A percentile compares a stretch with the other conserved stretches of the same genome.
phyloP scores from a whole-genome alignment of 2,329 filamentous ascomycete genomes.

The Penicillium italicum region DNA sequence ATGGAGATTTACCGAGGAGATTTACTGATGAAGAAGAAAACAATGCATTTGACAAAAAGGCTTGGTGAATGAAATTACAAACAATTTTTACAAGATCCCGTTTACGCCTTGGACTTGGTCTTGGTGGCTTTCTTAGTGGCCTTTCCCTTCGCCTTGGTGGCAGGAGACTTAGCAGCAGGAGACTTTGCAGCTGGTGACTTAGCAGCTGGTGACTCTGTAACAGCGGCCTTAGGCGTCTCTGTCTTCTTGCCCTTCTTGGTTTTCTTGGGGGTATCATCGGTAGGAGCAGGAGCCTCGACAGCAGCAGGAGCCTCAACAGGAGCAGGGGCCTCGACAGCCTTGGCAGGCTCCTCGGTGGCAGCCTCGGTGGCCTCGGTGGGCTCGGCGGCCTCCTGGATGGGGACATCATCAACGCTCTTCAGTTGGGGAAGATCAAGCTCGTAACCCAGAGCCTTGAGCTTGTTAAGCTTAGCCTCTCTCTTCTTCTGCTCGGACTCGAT shows the following conservation, averaged over 20 bases:
- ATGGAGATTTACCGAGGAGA: no score
- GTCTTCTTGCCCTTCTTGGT: slow-evolving; percentile 35
- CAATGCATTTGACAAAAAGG: slow-evolving; percentile 20
- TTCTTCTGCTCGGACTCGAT: slow-evolving; percentile 69
- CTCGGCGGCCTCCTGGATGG: slow-evolving; percentile 41
- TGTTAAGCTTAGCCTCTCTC: slow-evolving; percentile 65
- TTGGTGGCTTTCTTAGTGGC: slow-evolving; percentile 32
- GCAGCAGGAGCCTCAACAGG: neutral
- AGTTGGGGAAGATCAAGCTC: slow-evolving; percentile 72
- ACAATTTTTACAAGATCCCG: slow-evolving; percentile 21
- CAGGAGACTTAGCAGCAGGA: slow-evolving; percentile 12
- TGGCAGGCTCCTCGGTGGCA: slow-evolving; percentile 18
- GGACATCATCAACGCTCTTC: slow-evolving; percentile 59
- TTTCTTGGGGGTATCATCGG: slow-evolving; percentile 35
- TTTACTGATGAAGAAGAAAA: neutral
- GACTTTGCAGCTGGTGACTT: slow-evolving; percentile 28
- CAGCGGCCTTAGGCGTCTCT: slow-evolving; percentile 24
- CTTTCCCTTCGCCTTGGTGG: slow-evolving; percentile 24
- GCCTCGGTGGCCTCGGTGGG: slow-evolving; percentile 27
- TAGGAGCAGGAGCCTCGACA: slow-evolving; percentile 28
- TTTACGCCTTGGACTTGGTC: slow-evolving; percentile 30
- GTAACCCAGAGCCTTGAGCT: slow-evolving; percentile 78
- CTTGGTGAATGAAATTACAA: slow-evolving; percentile 20
- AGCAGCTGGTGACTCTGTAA: slow-evolving; percentile 23
- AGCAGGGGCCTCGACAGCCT: slow-evolving; percentile 16